Evolutionary conservation across 139 green algal species (phyloP).

Genomic region (Tetraselmis striata): DNA sequence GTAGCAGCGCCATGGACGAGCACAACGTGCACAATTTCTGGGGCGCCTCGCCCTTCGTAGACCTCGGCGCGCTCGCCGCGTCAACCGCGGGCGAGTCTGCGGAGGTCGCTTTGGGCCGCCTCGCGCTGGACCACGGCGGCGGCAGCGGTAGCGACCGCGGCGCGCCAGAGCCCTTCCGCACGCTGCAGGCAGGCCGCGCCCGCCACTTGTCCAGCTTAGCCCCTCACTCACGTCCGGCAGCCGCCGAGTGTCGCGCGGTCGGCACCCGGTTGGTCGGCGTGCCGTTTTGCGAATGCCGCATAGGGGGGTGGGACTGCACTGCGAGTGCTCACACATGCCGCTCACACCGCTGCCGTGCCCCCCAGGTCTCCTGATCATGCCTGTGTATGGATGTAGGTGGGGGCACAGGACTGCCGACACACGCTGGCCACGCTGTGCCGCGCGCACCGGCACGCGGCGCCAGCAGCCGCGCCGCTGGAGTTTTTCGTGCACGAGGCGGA

Average conservation of each 20-base stretch:
- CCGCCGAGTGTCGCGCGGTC: too few relatives aligned
- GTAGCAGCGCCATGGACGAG: conserved; percentile 51
- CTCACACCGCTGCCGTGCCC: too few relatives aligned
- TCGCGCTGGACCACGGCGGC: neutral
- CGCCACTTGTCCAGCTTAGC: too few relatives aligned
- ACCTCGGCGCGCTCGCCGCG: conserved; percentile 17
- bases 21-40: conserved; percentile 58
- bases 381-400: too few relatives aligned
- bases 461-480: neutral
- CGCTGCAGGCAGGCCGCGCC: neutral
- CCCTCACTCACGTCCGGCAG: too few relatives aligned
- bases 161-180: too few relatives aligned
- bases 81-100: neutral
- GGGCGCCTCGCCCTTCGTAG: conserved; percentile 37
- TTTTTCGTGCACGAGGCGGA: conserved; percentile 61
- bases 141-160: too few relatives aligned
- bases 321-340: too few relatives aligned
- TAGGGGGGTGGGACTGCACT: too few relatives aligned
- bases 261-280: too few relatives aligned
- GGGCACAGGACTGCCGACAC: conserved; percentile 52
- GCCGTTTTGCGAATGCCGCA: too few relatives aligned
- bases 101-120: neutral
- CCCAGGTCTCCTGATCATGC: too few relatives aligned
- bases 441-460: conserved; percentile 4
- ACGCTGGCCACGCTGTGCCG: conserved; percentile 26